phyloP scores from a whole-genome alignment of 2,329 filamentous ascomycete genomes.

The Diplodia mutila region DNA sequence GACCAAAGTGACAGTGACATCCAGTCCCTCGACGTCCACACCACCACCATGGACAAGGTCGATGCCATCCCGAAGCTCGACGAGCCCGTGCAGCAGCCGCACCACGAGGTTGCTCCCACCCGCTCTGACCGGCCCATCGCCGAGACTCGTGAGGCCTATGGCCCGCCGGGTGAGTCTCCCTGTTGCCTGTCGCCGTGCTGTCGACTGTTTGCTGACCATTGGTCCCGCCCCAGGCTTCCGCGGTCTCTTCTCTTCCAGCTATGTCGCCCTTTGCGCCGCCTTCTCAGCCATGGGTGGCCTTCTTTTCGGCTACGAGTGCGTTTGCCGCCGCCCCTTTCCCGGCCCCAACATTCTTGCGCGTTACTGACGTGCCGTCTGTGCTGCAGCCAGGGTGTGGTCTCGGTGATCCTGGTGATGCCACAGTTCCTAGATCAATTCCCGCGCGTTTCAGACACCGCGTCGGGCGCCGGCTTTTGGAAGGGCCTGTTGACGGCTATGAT shows the following conservation, averaged over 20 bases:
- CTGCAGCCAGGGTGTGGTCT: conserved; percentile 46
- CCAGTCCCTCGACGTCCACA: conserved; percentile 9
- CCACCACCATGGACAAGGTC: conserved; percentile 20
- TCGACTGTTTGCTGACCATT: not conserved
- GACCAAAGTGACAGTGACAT: conserved; percentile 1
- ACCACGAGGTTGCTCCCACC: conserved; percentile 26
- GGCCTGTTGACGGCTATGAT: conserved; percentile 59
- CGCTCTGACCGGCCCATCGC: conserved; percentile 27
- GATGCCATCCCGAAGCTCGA: conserved; percentile 24
- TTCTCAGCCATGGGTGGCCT: conserved; percentile 57
- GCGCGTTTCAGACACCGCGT: conserved; percentile 45
- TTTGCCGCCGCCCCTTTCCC: not conserved
- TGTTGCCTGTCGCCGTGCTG: not conserved
- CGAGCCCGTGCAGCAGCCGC: conserved; percentile 8
- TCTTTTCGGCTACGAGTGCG: conserved; percentile 54
- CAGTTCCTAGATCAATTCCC: conserved; percentile 54
- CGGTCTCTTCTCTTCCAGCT: conserved; percentile 54
- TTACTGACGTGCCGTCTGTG: conserved; percentile 31
- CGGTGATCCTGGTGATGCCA: conserved; percentile 56
- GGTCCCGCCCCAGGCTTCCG: conserved; percentile 43
- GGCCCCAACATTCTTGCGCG: conserved; percentile 26
- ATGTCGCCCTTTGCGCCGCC: conserved; percentile 56
- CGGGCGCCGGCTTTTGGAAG: conserved; percentile 51
- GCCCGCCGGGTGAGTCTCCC: conserved; percentile 31
- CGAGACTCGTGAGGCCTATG: conserved; percentile 33